Percentiles rank a stretch among this genome's conserved stretches.
These are phyloP conservation scores for Kwoniella europaea DNA, from an alignment of 768 basidiomycete genomes.

Conservation along the genomic window DNA sequence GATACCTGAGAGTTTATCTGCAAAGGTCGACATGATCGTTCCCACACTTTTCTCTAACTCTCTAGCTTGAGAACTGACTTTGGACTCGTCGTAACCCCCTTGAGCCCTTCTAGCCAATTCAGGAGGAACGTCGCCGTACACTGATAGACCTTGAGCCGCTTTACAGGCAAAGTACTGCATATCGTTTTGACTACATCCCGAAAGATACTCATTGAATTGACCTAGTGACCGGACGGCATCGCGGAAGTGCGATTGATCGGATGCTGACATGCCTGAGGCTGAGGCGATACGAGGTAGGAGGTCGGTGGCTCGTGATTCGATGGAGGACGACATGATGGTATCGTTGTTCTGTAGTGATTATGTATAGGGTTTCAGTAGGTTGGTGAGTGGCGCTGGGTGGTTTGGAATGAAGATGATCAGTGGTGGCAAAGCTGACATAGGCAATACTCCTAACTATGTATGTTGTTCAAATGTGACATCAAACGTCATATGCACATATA, in stretches of 20 bases:
- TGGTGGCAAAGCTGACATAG: no score
- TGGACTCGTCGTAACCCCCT: not conserved
- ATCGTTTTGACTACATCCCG: not conserved
- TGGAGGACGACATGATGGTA: not conserved
- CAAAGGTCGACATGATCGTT: not conserved
- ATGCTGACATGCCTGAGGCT: not conserved
- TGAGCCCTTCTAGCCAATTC: not conserved
- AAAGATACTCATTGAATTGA: not conserved
- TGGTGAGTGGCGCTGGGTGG: no score
- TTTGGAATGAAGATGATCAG: no score
- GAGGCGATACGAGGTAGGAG: not conserved
- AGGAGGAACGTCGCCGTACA: not conserved
- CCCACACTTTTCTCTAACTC: not conserved
- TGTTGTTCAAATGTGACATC: no score
- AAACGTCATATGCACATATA: no score
- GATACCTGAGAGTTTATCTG: not conserved
- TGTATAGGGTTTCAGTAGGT: no score
- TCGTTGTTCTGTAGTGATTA: no score
- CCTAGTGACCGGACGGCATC: not conserved
- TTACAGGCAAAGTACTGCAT: not conserved
- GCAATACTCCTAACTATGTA: no score
- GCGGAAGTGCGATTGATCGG: not conserved
- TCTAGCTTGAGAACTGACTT: not conserved
- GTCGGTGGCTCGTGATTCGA: not conserved
- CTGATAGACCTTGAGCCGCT: not conserved